Evolutionary conservation across 306 rosid genomes (phyloP).

Genomic region (Quillaja saponaria): DNA sequence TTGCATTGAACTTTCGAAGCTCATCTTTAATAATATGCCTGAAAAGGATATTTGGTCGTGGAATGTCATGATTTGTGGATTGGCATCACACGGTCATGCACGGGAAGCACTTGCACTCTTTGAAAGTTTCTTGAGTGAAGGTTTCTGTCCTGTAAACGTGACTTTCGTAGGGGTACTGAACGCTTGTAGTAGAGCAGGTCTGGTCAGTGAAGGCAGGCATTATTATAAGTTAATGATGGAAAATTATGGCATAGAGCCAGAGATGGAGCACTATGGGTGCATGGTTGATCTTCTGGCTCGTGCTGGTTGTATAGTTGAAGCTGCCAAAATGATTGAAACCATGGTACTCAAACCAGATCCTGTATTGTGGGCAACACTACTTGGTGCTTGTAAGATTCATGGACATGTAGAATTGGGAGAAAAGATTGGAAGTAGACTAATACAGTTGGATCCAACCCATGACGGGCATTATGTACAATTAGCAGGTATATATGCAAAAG

Average conservation of each 20-base stretch:
- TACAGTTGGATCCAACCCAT: constrained; percentile 68
- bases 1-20: constrained; percentile 56
- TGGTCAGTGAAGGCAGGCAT: constrained; percentile 57
- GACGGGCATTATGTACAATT: constrained; percentile 83
- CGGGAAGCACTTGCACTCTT: constrained; percentile 58
- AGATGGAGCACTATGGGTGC: constrained; percentile 90
- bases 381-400: constrained; percentile 69
- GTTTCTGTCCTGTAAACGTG: constrained; percentile 55
- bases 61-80: constrained; percentile 81
- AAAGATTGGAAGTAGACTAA: constrained; percentile 65
- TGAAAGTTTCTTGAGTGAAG: constrained; percentile 47
- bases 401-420: constrained; percentile 68
- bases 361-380: constrained; percentile 71
- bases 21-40: constrained; percentile 52
- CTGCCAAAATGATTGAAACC: constrained; percentile 46
- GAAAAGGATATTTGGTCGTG: constrained; percentile 64
- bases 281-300: constrained; percentile 81
- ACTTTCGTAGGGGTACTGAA: constrained; percentile 71
- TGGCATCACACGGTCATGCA: constrained; percentile 65
- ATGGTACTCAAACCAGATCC: constrained; percentile 62
- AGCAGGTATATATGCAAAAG: constrained; percentile 65
- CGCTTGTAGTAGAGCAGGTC: constrained; percentile 76
- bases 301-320: constrained; percentile 66
- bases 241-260: constrained; percentile 54
- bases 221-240: constrained; percentile 63